Percentiles rank a stretch among this genome's conserved stretches.
Conservation (phyloP, 148 eudicot genomes). For the Rhododendron griersonianum region DNA sequence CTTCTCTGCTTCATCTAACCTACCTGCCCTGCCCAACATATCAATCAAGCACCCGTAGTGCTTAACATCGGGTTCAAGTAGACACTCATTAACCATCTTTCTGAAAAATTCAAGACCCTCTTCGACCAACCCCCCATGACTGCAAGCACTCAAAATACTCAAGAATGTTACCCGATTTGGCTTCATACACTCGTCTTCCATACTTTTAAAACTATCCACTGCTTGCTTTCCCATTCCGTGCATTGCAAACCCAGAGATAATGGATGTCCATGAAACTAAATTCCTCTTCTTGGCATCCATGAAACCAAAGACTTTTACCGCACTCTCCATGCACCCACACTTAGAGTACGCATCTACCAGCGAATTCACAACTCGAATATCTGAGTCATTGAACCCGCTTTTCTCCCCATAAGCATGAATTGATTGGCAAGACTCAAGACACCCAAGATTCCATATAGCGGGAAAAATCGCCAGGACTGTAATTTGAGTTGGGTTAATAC, state of each 20-base stretch:
- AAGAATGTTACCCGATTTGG: slow-evolving; percentile 63
- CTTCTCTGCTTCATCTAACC: slow-evolving; percentile 57
- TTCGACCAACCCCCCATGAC: slow-evolving; percentile 60
- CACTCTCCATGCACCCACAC: slow-evolving; percentile 54
- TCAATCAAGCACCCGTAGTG: slow-evolving; percentile 62
- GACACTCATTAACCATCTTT: slow-evolving; percentile 33
- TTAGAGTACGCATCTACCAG: slow-evolving; percentile 60
- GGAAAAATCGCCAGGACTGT: slow-evolving; percentile 47
- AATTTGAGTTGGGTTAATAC: slow-evolving; percentile 47
- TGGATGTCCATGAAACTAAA: slow-evolving; percentile 64
- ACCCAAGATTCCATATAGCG: slow-evolving; percentile 41
- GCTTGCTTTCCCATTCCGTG: slow-evolving; percentile 65
- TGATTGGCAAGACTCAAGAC: slow-evolving; percentile 36
- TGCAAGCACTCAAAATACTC: slow-evolving; percentile 49
- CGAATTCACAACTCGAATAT: slow-evolving; percentile 43
- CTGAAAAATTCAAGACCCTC: slow-evolving; percentile 55
- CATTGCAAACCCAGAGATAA: slow-evolving; percentile 60
- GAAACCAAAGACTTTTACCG: slow-evolving; percentile 35
- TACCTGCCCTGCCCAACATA: slow-evolving; percentile 65
- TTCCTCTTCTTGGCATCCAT: slow-evolving; percentile 25
- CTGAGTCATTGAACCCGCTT: slow-evolving; percentile 27
- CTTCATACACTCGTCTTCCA: slow-evolving; percentile 37
- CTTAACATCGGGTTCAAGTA: slow-evolving; percentile 36
- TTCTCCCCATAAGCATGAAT: slow-evolving; percentile 48
- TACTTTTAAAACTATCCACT: slow-evolving; percentile 23